A percentile compares a stretch with the other conserved stretches of the same genome.
These are phyloP conservation scores for Chalara sp. DNA, from an alignment of 2,329 filamentous ascomycete genomes.

Conservation along the genomic window DNA sequence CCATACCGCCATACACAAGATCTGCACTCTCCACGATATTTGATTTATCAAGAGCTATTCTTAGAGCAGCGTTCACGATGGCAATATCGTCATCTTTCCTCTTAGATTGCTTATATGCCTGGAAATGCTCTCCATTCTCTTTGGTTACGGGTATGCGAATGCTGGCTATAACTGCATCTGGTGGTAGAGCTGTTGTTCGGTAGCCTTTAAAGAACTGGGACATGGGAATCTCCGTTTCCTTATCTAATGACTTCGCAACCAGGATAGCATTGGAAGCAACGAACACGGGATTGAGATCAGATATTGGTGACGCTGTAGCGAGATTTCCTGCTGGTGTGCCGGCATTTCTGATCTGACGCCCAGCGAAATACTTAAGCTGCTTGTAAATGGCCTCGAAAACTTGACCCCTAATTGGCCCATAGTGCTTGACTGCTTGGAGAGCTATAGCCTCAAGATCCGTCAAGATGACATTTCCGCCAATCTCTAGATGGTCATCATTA, in stretches of 20 bases:
- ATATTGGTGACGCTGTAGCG: slow-evolving; percentile 91
- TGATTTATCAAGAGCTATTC: slow-evolving; percentile 62
- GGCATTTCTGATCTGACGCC: slow-evolving; percentile 94
- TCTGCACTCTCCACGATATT: slow-evolving; percentile 68
- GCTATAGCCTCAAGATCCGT: slow-evolving; percentile 88
- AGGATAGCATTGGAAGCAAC: slow-evolving; percentile 79
- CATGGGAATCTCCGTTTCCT: slow-evolving; percentile 85
- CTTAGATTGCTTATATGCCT: slow-evolving; percentile 94
- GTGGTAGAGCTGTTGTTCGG: slow-evolving; percentile 71
- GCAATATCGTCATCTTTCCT: slow-evolving; percentile 97
- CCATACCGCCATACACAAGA: slow-evolving; percentile 93
- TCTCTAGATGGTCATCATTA: slow-evolving; percentile 74
- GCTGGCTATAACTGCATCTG: slow-evolving; percentile 77
- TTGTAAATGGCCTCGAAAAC: slow-evolving; percentile 89
- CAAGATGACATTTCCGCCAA: slow-evolving; percentile 87
- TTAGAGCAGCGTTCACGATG: slow-evolving; percentile 84
- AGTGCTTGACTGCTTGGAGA: slow-evolving; percentile 69
- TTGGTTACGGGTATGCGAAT: slow-evolving; percentile 77
- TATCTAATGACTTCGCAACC: slow-evolving; percentile 67
- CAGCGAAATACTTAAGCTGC: slow-evolving; percentile 91
- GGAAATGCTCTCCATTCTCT: slow-evolving; percentile 73
- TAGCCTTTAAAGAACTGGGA: slow-evolving; percentile 89
- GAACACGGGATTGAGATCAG: slow-evolving; percentile 90
- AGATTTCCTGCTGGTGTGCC: slow-evolving; percentile 93
- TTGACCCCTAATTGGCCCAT: slow-evolving; percentile 58